phyloP scores from a whole-genome alignment of 768 basidiomycete species.

The Pisolithus sp. region DNA sequence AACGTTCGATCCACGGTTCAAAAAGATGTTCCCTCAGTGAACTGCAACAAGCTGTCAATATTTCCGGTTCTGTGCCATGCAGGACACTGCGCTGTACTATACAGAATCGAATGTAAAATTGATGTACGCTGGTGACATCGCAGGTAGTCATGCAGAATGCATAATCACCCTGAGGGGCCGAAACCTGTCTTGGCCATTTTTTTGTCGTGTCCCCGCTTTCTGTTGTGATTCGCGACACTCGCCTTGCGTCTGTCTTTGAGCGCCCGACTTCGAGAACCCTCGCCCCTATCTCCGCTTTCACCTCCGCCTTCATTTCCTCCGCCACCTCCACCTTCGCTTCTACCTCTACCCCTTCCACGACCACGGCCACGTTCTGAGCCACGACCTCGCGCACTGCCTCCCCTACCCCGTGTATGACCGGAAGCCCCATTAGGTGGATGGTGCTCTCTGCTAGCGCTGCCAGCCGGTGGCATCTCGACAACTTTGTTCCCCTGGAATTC shows the following conservation, averaged over 20 bases:
- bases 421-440: constrained; percentile 1
- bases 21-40: constrained; percentile 38
- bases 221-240: constrained; percentile 61
- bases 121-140: neutral
- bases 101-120: neutral
- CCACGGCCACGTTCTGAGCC: constrained; percentile 16
- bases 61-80: neutral
- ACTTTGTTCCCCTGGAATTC: constrained; percentile 64
- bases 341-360: constrained; percentile 36
- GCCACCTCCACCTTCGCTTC: constrained; percentile 34
- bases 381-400: constrained; percentile 14
- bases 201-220: constrained; percentile 83
- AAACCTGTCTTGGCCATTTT: constrained; percentile 71
- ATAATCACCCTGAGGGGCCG: constrained; percentile 25
- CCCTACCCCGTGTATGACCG: neutral
- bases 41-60: neutral
- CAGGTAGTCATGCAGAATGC: neutral
- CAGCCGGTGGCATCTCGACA: constrained; percentile 4
- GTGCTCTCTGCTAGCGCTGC: constrained; percentile 6
- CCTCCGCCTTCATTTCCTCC: constrained; percentile 22
- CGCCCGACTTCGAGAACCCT: constrained; percentile 50
- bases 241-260: constrained; percentile 77
- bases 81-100: neutral
- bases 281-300: constrained; percentile 30
- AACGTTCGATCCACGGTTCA: constrained; percentile 53